Percentiles rank a stretch among this genome's conserved stretches.
phyloP scores from a whole-genome alignment of 2,329 filamentous ascomycete genomes.

The Lachnum nothofagi region DNA sequence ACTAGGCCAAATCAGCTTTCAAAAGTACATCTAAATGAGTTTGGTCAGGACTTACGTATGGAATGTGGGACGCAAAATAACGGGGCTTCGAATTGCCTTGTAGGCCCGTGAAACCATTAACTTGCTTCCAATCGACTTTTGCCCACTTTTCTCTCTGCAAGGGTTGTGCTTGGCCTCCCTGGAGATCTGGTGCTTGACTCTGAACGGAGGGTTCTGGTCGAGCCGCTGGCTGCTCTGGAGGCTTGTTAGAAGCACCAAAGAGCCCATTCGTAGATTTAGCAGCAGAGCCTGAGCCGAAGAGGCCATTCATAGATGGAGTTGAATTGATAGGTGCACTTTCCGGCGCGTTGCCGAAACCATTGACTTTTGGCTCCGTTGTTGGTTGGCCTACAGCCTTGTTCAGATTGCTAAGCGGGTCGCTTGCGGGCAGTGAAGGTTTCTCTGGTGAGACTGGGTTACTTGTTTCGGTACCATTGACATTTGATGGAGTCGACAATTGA shows the following conservation, averaged over 20 bases:
- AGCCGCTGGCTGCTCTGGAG: not conserved
- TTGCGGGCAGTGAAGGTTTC: constrained; percentile 1
- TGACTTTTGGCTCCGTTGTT: constrained; percentile 13
- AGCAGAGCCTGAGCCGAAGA: no score
- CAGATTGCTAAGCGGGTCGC: constrained; percentile 18
- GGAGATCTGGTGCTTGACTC: not conserved
- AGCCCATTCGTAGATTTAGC: not conserved
- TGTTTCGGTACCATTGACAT: not conserved
- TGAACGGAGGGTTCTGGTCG: not conserved
- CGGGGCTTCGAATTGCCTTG: not conserved
- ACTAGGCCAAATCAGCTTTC: not conserved
- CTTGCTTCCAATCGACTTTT: constrained; percentile 1
- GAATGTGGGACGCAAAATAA: not conserved
- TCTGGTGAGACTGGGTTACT: constrained; percentile 2
- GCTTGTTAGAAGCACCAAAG: not conserved
- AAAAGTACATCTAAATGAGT: not conserved
- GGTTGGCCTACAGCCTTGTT: constrained; percentile 21
- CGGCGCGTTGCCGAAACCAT: constrained; percentile 1
- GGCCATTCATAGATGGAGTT: not conserved
- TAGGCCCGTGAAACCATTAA: not conserved
- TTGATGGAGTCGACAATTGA: not conserved
- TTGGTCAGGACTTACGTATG: not conserved
- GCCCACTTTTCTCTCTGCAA: not conserved
- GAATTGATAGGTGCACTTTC: not conserved
- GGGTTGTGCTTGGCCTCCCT: not conserved